A percentile compares a stretch with the other conserved stretches of the same genome.
phyloP scores from a whole-genome alignment of 192 early-diverging fungal genomes.

The Coemansia sp. region DNA sequence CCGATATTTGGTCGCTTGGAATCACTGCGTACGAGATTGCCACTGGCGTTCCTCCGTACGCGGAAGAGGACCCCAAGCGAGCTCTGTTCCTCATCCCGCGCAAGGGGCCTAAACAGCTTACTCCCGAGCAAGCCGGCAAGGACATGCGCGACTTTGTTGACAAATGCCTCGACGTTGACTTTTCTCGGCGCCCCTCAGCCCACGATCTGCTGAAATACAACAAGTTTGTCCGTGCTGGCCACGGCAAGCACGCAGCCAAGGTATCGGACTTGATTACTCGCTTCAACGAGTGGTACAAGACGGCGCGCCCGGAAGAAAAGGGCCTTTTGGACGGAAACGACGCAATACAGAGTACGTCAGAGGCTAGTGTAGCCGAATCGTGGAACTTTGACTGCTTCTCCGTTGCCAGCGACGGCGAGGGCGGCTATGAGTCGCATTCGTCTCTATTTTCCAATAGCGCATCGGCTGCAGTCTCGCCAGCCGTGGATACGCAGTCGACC shows the following conservation, averaged over 20 bases:
- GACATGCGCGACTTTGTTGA: constrained; percentile 88
- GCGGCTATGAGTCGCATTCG: constrained; percentile 48
- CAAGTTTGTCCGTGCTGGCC: constrained; percentile 51
- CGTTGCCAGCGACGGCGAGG: constrained; percentile 48
- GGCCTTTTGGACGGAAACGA: constrained; percentile 45
- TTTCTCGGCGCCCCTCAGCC: constrained; percentile 82
- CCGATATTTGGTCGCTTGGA: constrained; percentile 99
- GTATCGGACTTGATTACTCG: constrained; percentile 49
- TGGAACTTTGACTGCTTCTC: constrained; percentile 59
- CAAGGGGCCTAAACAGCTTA: constrained; percentile 74
- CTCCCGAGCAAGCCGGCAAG: constrained; percentile 73
- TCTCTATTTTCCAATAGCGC: constrained; percentile 44
- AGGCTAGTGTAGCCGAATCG: constrained; percentile 51
- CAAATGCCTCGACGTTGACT: constrained; percentile 82
- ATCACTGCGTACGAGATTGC: constrained; percentile 98
- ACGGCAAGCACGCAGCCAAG: constrained; percentile 51
- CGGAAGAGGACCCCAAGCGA: constrained; percentile 85
- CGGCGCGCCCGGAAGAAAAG: constrained; percentile 37
- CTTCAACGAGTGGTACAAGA: constrained; percentile 44
- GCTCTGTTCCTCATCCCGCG: constrained; percentile 88
- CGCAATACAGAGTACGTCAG: constrained; percentile 48
- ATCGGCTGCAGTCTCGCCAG: constrained; percentile 19
- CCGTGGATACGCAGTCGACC: neutral
- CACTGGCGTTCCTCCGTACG: constrained; percentile 91
- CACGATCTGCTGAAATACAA: constrained; percentile 78